Base-by-base conservation (phyloP, 192 early-diverging fungal genomes). In the Linnemannia exigua region DNA sequence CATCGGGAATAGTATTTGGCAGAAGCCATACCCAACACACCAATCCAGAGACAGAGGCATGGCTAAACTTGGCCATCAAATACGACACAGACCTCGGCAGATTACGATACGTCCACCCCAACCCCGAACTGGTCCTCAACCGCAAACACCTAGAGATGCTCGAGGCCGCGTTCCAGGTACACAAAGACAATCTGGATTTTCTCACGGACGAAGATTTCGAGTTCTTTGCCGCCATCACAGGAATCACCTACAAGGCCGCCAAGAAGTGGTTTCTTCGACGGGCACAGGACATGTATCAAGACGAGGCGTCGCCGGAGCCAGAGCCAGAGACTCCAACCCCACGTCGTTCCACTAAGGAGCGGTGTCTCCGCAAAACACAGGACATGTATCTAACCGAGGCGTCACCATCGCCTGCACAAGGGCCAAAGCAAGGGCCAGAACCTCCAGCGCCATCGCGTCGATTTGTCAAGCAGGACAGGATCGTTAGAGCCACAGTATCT, bases 141-240 rank as follows among this genome's bases (percentile, higher is more conserved):
- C 7, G 41, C 38, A 28, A n/a, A 9, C 51, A 66, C 20, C 41
- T 28, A 28, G 7, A 9, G 14, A 51, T 67, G 14, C 58, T 73
- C 1, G 44, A 79, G 31, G 58, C 38, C 5, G 77, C 70, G 1
- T 73, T 63, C 41, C 70, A 72, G 17, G 28, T 46, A 19, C 22
- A 72, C 46, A 0, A 37, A 15, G 25, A 36, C 3, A 54, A 35
- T 0, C 5, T 81, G 3, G 38, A 70, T 4, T 5, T 16, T 0
- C 17, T 81, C 3, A 50, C 33, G 19, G 74, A 75, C 8, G 68
- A 75, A 17, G 68, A 70, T 35, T 61, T 70, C 31, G 80, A 76
- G 52, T 81, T 81, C 38, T 28, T 70, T 22, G 67, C 74, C 16
- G 51, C 31, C 19, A 20, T 71, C 3, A 54, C 74, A 3, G 73